A percentile compares a stretch with the other conserved stretches of the same genome.
Conservation (phyloP, 106 monocot genomes). For the Allium fistulosum region DNA sequence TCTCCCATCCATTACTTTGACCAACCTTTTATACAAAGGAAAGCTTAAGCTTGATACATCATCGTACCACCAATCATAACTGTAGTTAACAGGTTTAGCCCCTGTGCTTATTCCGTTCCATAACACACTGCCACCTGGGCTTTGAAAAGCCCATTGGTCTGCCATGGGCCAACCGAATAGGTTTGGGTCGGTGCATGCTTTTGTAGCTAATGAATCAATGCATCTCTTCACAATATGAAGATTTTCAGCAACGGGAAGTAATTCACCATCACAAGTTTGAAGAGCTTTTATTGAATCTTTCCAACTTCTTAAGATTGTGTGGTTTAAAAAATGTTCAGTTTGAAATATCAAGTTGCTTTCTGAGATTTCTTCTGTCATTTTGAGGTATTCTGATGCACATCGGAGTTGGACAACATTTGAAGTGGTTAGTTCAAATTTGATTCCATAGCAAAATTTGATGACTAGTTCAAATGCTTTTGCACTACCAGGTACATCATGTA, state of each 20-base stretch:
- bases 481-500: slow-evolving; percentile 37
- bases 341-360: slow-evolving; percentile 35
- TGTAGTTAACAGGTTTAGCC: slow-evolving; percentile 18
- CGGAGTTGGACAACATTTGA: slow-evolving; percentile 34
- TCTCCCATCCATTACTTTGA: slow-evolving; percentile 26
- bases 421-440: slow-evolving; percentile 35
- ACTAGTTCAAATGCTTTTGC: slow-evolving; percentile 39
- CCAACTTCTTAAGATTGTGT: slow-evolving; percentile 31
- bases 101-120: slow-evolving; percentile 52
- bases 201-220: slow-evolving; percentile 28
- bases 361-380: slow-evolving; percentile 41
- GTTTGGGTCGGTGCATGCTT: slow-evolving; percentile 28
- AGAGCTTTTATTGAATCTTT: slow-evolving; percentile 37
- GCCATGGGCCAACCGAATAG: slow-evolving; percentile 26
- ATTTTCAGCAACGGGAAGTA: slow-evolving; percentile 29
- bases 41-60: slow-evolving; percentile 33
- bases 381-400: slow-evolving; percentile 35
- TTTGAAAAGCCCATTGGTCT: slow-evolving; percentile 35
- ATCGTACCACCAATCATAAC: slow-evolving; percentile 48
- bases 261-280: slow-evolving; percentile 17
- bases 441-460: slow-evolving; percentile 43
- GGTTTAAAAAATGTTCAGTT: slow-evolving; percentile 29
- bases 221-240: slow-evolving; percentile 29
- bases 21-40: slow-evolving; percentile 31
- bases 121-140: slow-evolving; percentile 51